These are phyloP conservation scores for Xylariaceae sp. DNA, from an alignment of 2,329 filamentous ascomycete species.

Conservation along the genomic window DNA sequence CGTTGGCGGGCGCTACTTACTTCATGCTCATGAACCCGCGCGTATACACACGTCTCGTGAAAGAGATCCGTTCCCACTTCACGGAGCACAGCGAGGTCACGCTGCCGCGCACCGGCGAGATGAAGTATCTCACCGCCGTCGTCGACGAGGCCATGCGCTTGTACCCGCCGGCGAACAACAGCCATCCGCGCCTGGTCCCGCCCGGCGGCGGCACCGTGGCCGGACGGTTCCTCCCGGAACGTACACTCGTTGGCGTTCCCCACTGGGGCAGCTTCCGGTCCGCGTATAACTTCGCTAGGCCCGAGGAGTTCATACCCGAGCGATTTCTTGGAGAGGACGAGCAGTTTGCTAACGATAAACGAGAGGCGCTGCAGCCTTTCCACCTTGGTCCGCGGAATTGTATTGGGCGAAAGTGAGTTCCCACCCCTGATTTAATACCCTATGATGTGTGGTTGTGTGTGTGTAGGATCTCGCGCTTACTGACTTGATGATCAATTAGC, in stretches of 20 bases:
- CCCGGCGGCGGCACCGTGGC: neutral
- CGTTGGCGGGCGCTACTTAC: neutral
- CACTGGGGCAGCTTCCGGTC: neutral
- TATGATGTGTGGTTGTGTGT: no score
- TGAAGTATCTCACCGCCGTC: neutral
- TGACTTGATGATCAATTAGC: neutral
- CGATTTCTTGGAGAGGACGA: neutral
- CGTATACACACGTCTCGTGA: neutral
- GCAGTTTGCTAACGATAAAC: neutral
- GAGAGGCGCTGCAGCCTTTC: neutral
- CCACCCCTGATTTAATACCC: neutral
- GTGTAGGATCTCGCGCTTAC: no score
- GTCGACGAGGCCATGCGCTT: constrained; percentile 1
- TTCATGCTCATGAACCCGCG: neutral
- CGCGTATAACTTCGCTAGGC: neutral
- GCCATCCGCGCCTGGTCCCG: neutral
- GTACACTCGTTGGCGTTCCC: neutral
- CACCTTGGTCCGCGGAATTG: constrained; percentile 1
- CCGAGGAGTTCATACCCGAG: neutral
- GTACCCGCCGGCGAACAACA: neutral
- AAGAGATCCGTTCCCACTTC: neutral
- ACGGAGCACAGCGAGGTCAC: neutral
- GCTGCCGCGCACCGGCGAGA: neutral
- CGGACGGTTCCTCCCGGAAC: neutral
- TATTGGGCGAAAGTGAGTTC: neutral